Base-by-base conservation (phyloP, 2,329 filamentous ascomycete species). In the Aspergillus sp. region DNA sequence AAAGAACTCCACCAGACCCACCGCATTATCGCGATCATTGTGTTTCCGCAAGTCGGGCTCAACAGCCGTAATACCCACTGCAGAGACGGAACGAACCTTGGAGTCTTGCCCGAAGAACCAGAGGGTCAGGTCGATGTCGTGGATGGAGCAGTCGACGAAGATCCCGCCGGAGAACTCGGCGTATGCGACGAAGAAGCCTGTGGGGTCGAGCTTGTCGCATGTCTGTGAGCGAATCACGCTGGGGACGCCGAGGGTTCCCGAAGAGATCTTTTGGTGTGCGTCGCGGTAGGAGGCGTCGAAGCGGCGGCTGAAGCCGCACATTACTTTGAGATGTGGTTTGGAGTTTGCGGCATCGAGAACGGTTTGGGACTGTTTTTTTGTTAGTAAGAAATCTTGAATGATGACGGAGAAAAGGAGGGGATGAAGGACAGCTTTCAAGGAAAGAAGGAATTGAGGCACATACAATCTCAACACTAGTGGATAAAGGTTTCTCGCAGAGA, bases 81-180 rank as follows among this genome's bases (percentile, higher is more conserved):
- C 84, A 0, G 80, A 79, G 8, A 87, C 83, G 52, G 79, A 82
- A 74, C 88, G 88, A 64, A 87, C 80, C 15, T 79, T 73, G 46
- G 77, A 79, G 51, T 84, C 80, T 51, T 83, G 75, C 9, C 84
- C 85, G 69, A 88, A 87, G 78, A 85, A 89, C 86, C 86, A 89
- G 2, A 89, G 77, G 0, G 85, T 81, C 2, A 89, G 81, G 64
- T 89, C 87, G 67, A 91, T 90, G 68, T 91, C 89, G 78, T 91
- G 89, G 69, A 91, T 86, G 55, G 85, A 86, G 77, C 86, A 89
- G 78, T 91, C 89, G 60, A 90, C 88, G 68, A 91, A 91, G 71
- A 90, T 89, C 23, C 88, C 88, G 38, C 89, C 88, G 1, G 80
- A 84, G 76, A 85, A 87, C 67, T 87, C 80, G 13, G 88, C 86